phyloP scores from a whole-genome alignment of 495 filamentous ascomycete species.

The Penicillium argentinense region DNA sequence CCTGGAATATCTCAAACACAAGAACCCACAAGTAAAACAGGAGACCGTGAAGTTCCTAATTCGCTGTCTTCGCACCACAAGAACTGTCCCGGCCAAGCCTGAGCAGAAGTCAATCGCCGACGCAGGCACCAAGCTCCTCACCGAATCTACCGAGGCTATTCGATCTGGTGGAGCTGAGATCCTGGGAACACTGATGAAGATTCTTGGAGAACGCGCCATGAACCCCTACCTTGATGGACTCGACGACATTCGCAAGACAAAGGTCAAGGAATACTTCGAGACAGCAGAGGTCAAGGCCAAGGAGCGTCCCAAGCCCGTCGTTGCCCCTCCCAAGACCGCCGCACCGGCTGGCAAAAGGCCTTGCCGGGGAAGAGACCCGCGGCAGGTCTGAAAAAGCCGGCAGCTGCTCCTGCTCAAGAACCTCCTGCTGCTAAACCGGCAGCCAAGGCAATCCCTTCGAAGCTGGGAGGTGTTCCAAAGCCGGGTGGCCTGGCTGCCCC shows the following conservation, averaged over 20 bases:
- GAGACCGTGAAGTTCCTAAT: constrained; percentile 90
- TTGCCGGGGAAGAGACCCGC: constrained; percentile 54
- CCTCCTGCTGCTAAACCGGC: constrained; percentile 58
- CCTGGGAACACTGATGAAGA: constrained; percentile 96
- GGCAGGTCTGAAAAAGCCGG: constrained; percentile 52
- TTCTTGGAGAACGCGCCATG: constrained; percentile 97
- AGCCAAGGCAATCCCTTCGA: constrained; percentile 56
- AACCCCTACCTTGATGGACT: constrained; percentile 89
- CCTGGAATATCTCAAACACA: constrained; percentile 79
- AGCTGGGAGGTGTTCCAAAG: constrained; percentile 68
- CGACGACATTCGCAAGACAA: constrained; percentile 93
- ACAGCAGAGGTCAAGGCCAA: constrained; percentile 94
- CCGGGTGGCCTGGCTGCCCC: constrained; percentile 56
- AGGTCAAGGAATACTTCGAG: constrained; percentile 94
- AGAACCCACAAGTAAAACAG: constrained; percentile 96
- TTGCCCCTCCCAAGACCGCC: constrained; percentile 60
- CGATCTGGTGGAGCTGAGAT: constrained; percentile 88
- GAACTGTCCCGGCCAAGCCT: constrained; percentile 76
- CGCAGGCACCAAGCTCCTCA: constrained; percentile 79
- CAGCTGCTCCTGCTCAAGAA: constrained; percentile 57
- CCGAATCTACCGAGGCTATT: constrained; percentile 81
- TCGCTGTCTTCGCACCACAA: constrained; percentile 79
- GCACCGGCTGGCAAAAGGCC: constrained; percentile 46
- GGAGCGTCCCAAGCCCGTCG: constrained; percentile 85
- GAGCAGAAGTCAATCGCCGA: constrained; percentile 87